Evolutionary conservation across 1,284 basidiomycete species (phyloP).

Genomic region (Trichosporon inkin): DNA sequence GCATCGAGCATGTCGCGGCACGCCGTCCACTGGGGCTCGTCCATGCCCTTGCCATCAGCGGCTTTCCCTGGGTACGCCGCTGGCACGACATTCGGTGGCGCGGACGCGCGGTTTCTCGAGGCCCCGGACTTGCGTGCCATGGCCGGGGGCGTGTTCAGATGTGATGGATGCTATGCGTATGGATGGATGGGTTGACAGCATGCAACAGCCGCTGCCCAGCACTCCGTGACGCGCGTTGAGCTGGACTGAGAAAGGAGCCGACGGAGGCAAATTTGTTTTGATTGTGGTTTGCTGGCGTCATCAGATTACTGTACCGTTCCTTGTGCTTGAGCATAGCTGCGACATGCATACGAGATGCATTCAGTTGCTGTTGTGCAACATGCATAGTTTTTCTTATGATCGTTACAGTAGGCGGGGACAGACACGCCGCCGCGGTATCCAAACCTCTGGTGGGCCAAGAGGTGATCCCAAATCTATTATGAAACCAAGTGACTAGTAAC

Average conservation of each 20-base stretch:
- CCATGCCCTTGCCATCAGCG: slow-evolving; percentile 28
- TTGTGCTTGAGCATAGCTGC: background rate
- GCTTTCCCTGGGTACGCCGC: slow-evolving; percentile 32
- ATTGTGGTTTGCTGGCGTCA: background rate
- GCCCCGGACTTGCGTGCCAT: slow-evolving; percentile 27
- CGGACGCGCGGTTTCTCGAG: slow-evolving; percentile 19
- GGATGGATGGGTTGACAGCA: slow-evolving; percentile 7
- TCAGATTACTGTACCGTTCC: no score
- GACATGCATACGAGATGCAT: background rate
- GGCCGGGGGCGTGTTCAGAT: background rate
- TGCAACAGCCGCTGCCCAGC: background rate
- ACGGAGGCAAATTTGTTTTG: slow-evolving; percentile 10
- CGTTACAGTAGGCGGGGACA: slow-evolving; percentile 6
- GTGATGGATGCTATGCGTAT: slow-evolving; percentile 1
- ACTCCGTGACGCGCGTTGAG: background rate
- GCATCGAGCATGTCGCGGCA: slow-evolving; percentile 41
- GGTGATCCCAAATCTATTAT: slow-evolving; percentile 5
- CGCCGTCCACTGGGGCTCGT: slow-evolving; percentile 35
- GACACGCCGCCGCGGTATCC: slow-evolving; percentile 4
- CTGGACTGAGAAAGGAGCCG: background rate
- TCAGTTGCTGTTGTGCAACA: background rate
- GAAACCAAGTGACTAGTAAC: background rate
- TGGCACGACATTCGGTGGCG: slow-evolving; percentile 24
- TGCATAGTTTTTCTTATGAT: slow-evolving; percentile 10
- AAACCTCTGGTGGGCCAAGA: slow-evolving; percentile 3